Base-by-base conservation (phyloP, 2,329 filamentous ascomycete species). In the Knufia fluminis region DNA sequence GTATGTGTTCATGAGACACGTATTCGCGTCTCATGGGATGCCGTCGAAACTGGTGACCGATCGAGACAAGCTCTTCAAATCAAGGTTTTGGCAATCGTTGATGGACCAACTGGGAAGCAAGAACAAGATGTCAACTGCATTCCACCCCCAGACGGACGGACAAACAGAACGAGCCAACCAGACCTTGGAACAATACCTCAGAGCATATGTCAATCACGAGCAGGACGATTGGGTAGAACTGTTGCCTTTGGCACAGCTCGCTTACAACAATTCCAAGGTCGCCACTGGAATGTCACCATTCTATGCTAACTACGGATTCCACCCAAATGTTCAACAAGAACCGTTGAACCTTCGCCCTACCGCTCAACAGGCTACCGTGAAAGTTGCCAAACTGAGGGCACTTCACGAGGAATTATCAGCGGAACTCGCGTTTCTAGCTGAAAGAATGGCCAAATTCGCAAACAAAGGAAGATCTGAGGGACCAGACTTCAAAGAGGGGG, bases 241-340 rank as follows among this genome's bases (percentile, higher is more conserved):
- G 22, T n/a, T 51, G 33, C 35, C 19, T 1, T 39, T 51, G n/a
- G 35, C 36, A 32, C 26, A 51, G 23, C 38, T 52, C 19, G 19
- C 24, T 4, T 43, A n/a, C 28, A 44, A 44, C n/a, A 44, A 44
- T 23, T 14, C 20, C 17, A 26, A 28, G 17, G 7, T 38, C 26
- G 39, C 28, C 28, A 51, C n/a, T 26, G 36, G 24, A 23, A 45
- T 51, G 19, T 45, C 14, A 28, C 40, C 22, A 28, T 53, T 53
- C 20, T 53, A 48, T 33, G n/a, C 40, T 3, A 53, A 53, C n/a
- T 53, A 53, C 24, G 14, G 22, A 20, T 42, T 36, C n/a, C 31
- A 48, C 12, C 17, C 20, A 33, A 42, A 20, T 19, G 33, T 41
- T n/a, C 10, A 46, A 12, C n/a, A 41, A 19, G 10, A 48, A 14